phyloP scores from a whole-genome alignment of 495 filamentous ascomycete species.

The Penicillium angulare region DNA sequence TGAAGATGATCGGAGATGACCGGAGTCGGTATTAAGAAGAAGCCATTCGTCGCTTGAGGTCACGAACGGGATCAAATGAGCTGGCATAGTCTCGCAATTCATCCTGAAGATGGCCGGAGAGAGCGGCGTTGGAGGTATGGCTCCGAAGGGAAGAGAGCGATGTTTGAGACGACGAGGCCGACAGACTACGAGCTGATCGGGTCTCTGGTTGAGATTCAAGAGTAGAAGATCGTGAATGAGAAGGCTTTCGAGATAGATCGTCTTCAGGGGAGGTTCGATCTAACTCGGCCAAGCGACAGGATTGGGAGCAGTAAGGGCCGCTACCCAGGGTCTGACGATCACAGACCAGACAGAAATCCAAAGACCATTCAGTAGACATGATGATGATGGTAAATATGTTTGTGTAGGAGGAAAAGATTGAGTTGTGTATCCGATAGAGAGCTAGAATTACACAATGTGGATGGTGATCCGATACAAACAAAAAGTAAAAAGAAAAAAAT shows the following conservation, averaged over 20 bases:
- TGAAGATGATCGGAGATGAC: background rate
- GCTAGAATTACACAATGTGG: background rate
- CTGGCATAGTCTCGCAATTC: conserved; percentile 84
- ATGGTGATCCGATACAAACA: too few relatives aligned
- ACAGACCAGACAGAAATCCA: conserved; percentile 92
- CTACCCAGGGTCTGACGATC: conserved; percentile 81
- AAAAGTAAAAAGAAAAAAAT: too few relatives aligned
- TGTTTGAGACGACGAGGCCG: conserved; percentile 80
- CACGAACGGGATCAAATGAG: conserved; percentile 80
- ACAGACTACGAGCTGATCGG: conserved; percentile 44
- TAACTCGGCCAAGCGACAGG: conserved; percentile 84
- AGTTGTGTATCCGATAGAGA: background rate
- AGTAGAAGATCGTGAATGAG: conserved; percentile 40
- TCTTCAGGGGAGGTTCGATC: conserved; percentile 58
- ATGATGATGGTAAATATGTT: conserved; percentile 32
- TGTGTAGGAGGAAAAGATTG: background rate
- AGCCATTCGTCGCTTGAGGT: conserved; percentile 59
- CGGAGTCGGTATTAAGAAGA: conserved; percentile 23
- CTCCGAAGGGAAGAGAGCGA: conserved; percentile 79
- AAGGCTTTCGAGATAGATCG: conserved; percentile 36
- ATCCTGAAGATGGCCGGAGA: conserved; percentile 73
- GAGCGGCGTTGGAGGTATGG: conserved; percentile 51
- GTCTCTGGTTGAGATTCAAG: conserved; percentile 12
- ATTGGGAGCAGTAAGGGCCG: conserved; percentile 87
- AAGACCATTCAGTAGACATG: conserved; percentile 81